Evolutionary conservation across 2,329 filamentous ascomycete genomes (phyloP), one percentile per base, ranked within the genome.

Genomic region (Penicillium verrucosum): DNA sequence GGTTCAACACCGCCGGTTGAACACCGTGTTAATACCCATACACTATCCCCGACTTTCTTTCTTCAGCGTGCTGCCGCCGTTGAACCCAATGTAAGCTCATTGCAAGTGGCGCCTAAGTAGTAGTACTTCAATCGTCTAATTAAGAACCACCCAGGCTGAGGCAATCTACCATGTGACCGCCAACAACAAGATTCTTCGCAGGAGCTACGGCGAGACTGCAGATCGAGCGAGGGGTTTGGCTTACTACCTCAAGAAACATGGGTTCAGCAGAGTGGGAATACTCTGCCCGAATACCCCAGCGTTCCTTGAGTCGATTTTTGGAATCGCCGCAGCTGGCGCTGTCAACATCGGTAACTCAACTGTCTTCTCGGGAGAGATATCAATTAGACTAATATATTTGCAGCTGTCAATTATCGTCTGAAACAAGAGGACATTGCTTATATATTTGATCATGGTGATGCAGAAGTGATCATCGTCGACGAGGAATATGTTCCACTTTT

Each of bases 271-370:
- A 58, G 89, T 97, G 6, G 94, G 94, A 7, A 87, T 99, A 46
- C 80, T 99, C 11, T 87, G 86, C 9, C 90, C 94, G 3, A 99
- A 99, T 72, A 99, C 94, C 1, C 94, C 94, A 0, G 92, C 92
- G 0, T 97, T 97, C 67, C 80, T 99, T 29, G 93, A 97, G 76
- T 84, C 86, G 7, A 90, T 96, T 60, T 99, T 90, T 69, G 94
- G 89, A 1, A 88, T 97, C 64, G 87, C 87, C 0, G 92, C 89
- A 1, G 89, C 89, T 0, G 91, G 91, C 1, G 89, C 82, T 8
- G 84, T 95, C 25, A 85, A 92, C 59, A 89, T 96, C 51, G 81
- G 80, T 80, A 70, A 58, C 1, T 9, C 10, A 9, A 9, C 5
- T 9, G 27, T 18, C 36, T 14, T 36, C 40, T 8, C 6, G 83